Percentiles rank a stretch among this genome's conserved stretches.
Conservation (phyloP, 768 basidiomycete species). For the Pleurotus citrinopileatus region DNA sequence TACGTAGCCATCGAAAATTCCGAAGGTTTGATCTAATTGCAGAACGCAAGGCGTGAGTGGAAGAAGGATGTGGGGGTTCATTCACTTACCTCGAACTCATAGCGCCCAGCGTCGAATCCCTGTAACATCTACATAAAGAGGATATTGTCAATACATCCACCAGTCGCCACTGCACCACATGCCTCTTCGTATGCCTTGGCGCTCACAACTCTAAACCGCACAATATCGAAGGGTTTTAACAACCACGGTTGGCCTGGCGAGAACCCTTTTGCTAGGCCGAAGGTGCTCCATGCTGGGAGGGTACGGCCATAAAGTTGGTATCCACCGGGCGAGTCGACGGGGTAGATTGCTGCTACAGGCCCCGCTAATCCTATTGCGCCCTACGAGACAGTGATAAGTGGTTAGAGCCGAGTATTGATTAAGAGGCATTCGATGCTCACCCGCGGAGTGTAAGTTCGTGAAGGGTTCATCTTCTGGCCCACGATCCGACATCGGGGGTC, state of each 20-base stretch:
- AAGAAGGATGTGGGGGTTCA: background rate
- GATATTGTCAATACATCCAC: background rate
- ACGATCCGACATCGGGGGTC: slow-evolving; percentile 57
- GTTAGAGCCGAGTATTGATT: background rate
- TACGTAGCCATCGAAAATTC: slow-evolving; percentile 55
- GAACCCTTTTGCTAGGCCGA: slow-evolving; percentile 52
- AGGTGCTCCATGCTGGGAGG: slow-evolving; percentile 63
- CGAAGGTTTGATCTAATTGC: slow-evolving; percentile 41
- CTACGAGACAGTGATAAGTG: slow-evolving; percentile 23
- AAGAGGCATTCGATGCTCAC: too few species aligned
- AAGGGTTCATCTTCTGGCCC: slow-evolving; percentile 77
- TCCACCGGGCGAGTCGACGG: slow-evolving; percentile 61
- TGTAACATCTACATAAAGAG: slow-evolving; percentile 38
- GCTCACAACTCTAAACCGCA: slow-evolving; percentile 47
- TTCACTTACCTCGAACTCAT: slow-evolving; percentile 42
- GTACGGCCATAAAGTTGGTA: slow-evolving; percentile 66
- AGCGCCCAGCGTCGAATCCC: slow-evolving; percentile 50
- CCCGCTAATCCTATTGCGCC: slow-evolving; percentile 74
- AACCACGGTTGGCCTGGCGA: slow-evolving; percentile 53
- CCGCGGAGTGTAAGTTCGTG: slow-evolving; percentile 60
- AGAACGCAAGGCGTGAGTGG: slow-evolving; percentile 9
- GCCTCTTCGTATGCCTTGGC: slow-evolving; percentile 41
- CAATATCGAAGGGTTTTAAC: slow-evolving; percentile 59
- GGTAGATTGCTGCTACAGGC: slow-evolving; percentile 63
- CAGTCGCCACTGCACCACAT: slow-evolving; percentile 29